Base-by-base conservation (phyloP, 345 rosid genomes). In the Rhizophora apiculata region DNA sequence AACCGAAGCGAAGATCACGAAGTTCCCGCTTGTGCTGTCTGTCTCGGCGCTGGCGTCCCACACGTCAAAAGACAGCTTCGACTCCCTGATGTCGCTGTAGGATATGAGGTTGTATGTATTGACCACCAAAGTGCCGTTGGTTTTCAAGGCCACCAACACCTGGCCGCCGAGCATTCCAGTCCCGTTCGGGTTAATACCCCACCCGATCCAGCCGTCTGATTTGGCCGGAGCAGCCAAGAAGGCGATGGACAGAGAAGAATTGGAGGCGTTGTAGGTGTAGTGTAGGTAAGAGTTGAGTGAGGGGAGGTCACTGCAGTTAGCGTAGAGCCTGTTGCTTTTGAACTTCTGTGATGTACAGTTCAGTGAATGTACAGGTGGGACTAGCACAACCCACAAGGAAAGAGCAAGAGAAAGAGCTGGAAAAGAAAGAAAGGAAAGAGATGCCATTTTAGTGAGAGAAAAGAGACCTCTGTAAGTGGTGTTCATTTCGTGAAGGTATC, bases 241-340 rank as follows among this genome's bases (percentile, higher is more conserved):
- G 39, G 96, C 93, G 21, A 93, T 64, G 31, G 86, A 74, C 73
- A 91, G 93, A n/a, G 98, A 87, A 8, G 97, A 86, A 53, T 91
- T 93, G 9, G 85, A 8, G 34, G 86, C 68, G 63, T 89, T 36
- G 89, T 85, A 89, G 24, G 89, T 77, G 85, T 81, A 91, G 79
- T 94, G 97, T 8, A 94, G 87, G 82, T 43, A 73, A 2, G 97
- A 66, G 16, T 64, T 32, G 2, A 91, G 87, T 1, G 74, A 34
- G 0, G 96, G 84, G 46, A 91, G 87, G 64, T 82, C 87, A 1
- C 70, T 15, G 73, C 98, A 91, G 39, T 55, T 72, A 7, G 74
- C 5, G 80, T 67, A 91, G 5, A 27, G 60, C 19, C 70, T 80
- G 69, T 19, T 81, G 72, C 63, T 73, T 55, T 1, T 52, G 43